These are phyloP conservation scores for Papiliotrema fonsecae DNA, from an alignment of 1,284 basidiomycete genomes.

Conservation along the genomic window DNA sequence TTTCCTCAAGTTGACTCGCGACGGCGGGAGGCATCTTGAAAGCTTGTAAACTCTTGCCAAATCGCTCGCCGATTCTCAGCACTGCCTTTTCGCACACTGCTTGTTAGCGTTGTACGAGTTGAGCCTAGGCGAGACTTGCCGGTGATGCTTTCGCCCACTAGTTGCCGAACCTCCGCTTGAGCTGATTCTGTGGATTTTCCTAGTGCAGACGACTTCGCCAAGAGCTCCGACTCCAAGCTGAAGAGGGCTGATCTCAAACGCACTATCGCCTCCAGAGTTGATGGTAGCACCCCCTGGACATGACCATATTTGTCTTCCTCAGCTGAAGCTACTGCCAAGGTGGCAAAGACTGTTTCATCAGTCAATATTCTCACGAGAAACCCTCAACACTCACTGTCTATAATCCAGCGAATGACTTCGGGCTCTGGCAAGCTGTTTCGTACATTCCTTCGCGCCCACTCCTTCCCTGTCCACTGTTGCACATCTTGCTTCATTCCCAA, in stretches of 20 bases:
- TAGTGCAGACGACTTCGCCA: slow-evolving; percentile 10
- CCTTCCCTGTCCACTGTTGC: slow-evolving; percentile 25
- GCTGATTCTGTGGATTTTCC: slow-evolving; percentile 11
- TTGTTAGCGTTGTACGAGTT: neutral
- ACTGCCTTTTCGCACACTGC: slow-evolving; percentile 27
- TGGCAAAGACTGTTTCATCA: slow-evolving; percentile 25
- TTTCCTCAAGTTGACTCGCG: slow-evolving; percentile 27
- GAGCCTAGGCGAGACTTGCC: slow-evolving; percentile 8
- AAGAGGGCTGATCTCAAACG: slow-evolving; percentile 24
- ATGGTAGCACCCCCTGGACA: slow-evolving; percentile 38
- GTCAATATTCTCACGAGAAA: neutral
- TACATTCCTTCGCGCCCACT: slow-evolving; percentile 30
- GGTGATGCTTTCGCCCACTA: slow-evolving; percentile 5
- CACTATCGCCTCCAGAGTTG: slow-evolving; percentile 40
- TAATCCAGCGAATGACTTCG: slow-evolving; percentile 19
- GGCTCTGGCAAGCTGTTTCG: slow-evolving; percentile 21
- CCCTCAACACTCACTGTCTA: slow-evolving; percentile 33
- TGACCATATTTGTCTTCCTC: slow-evolving; percentile 42
- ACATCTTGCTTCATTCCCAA: slow-evolving; percentile 10
- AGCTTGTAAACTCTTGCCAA: slow-evolving; percentile 32
- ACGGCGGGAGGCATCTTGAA: slow-evolving; percentile 37
- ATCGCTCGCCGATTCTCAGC: slow-evolving; percentile 26
- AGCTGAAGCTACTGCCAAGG: slow-evolving; percentile 30
- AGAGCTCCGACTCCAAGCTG: slow-evolving; percentile 20
- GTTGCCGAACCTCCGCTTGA: slow-evolving; percentile 5